Base-by-base conservation (phyloP, 345 rosid genomes). In the Melastoma malabathricum region DNA sequence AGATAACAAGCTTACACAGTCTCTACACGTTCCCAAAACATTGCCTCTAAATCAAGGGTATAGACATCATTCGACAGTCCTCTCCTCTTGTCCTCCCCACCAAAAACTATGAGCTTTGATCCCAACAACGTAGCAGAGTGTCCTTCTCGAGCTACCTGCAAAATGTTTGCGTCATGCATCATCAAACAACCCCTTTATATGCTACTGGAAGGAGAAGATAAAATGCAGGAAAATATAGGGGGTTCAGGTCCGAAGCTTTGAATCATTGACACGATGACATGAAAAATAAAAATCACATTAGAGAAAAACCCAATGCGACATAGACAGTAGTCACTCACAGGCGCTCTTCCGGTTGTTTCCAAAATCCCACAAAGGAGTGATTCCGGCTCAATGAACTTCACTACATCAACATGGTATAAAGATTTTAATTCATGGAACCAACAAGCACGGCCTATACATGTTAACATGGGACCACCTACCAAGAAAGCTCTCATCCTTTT, bases 61-160 rank as follows among this genome's bases (percentile, higher is more conserved):
- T 81, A 63, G 20, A 84, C 64, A 71, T 92, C 97, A 76, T 87
- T 92, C 44, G 84, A 79, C 60, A 87, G 72, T 60, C 72, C 81
- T 72, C 97, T 72, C 59, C 63, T 73, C 59, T 72, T 72, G 77
- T 87, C 90, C 65, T 92, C 95, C 54, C 98, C 98, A 56, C 98
- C 98, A 73, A 92, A 87, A 50, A 92, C 59, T 59, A 84, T 38
- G 64, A 92, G 68, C 61, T 67, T 76, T 51, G 88, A 83, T 63
- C 93, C 95, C 48, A 79, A 74, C 56, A 92, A 58, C 15, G 98
- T 75, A 22, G 75, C 82, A 57, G 95, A 92, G 73, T 84, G 95
- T 55, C 98, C 98, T 53, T 93, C 95, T 25, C 95, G 90, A 61
- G 97, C 76, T 47, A 71, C 75, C 98, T 92, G 80, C 66, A 70